Base-by-base conservation (phyloP, 2,329 filamentous ascomycete species). In the Aspergillus fischeri region DNA sequence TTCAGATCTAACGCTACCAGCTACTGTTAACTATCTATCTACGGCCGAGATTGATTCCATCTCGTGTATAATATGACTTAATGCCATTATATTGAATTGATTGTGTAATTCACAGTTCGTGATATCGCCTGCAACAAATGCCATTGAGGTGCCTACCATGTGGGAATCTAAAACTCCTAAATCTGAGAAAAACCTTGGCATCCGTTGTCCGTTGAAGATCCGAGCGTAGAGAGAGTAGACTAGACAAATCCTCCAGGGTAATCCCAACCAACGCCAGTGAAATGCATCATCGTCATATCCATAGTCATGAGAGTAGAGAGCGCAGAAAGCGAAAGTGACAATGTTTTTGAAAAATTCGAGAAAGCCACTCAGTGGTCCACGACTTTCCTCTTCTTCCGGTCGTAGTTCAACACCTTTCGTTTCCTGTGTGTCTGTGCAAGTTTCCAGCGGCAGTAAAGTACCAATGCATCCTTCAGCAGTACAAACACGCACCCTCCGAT, bases 401-500 rank as follows among this genome's bases (percentile, higher is more conserved):
- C 76, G 53, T 78, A 80, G 64, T 81, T 77, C 61, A 80, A 58
- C 50, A 81, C 74, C 61, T 72, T 77, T 54, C 78, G 71, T 55
- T 75, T 74, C 50, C 76, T 70, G 66, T 81, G 78, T 41, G 74
- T 72, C 59, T 79, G 76, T 0, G 78, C 78, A 48, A 79, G 62
- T 59, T 75, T 78, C 75, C 78, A 81, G 56, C 78, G 73, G 51
- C 77, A 85, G 65, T 87, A 88, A 1, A 87, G 73, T 64, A 85
- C 75, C 35, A 87, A 65, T 6, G 82, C 82, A 70, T 88, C 86
- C 72, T 93, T 94, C 53, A 96, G 73, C 9, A 96, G 86, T 17
- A 97, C 87, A 67, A 93, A 96, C 21, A 96, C 76, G 70, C 91
- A 94, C 0, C 94, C 94, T 1, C 94, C 94, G 1, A 94, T 82